Evolutionary conservation across 371 early-diverging fungal genomes (phyloP), one percentile per base, ranked within the genome.

Genomic region (Dichotomocladium elegans): DNA sequence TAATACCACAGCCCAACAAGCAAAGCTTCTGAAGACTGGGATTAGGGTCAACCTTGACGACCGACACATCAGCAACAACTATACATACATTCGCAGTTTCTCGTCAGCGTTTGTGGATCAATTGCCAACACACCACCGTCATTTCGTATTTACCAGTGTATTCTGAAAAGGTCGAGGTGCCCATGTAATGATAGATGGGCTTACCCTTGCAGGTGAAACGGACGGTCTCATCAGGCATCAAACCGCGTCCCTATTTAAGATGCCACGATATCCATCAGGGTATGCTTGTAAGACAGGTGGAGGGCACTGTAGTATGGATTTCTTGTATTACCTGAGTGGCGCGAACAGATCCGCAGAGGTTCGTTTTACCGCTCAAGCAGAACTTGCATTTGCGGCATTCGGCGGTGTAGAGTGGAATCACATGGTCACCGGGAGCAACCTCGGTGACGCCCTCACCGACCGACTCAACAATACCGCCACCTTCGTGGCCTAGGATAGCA

Each of bases 381-480:
- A 95, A 94, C 72, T 95, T 94, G 88, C 98, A 98, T 58, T 89
- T 67, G 33, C 83, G 70, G 77, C 98, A 97, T 74, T 95, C 92
- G 29, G 92, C 91, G 7, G 89, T 94, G 74, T 95, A 96, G 19
- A 96, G 80, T 19, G 98, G 96, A 53, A 98, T 87, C 51, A 97
- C 98, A 57, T 94, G 94, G 66, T 98, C 98, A 22, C 98, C 97
- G 1, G 81, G 80, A 47, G 76, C 68, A 29, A 98, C 90, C 19
- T 85, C 85, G 26, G 96, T 95, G 10, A 98, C 98, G 47, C 93
- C 96, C 61, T 95, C 95, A 55, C 98, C 98, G 12, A 98, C 87
- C 27, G 93, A 92, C 70, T 97, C 98, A 37, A 98, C 97, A 55
- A 96, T 67, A 66, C 95, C 93, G 44, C 91, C 94, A 53, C 95